Evolutionary conservation across 805 yeast species (phyloP), one percentile per base, ranked within the genome.

Genomic region (Myxozyma sirexii): DNA sequence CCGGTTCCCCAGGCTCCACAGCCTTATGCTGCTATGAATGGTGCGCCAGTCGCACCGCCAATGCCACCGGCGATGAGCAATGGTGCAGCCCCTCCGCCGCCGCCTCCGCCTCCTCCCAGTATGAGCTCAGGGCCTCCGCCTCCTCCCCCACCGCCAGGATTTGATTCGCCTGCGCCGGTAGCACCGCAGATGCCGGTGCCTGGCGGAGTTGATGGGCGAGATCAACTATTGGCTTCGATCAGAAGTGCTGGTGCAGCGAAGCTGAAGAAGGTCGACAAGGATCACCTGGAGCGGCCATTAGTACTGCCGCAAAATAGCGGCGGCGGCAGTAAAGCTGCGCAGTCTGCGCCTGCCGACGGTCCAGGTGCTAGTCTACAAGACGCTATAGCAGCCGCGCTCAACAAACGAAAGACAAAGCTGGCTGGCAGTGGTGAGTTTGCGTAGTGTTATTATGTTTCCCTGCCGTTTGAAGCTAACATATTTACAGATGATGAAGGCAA

Each of bases 381-480:
- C 72, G 97, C 97, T 0, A 76, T 91, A 54, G 90, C 96, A 8
- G 88, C 88, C 17, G 98, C 97, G 2, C 79, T 93, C 65, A 88
- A 80, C 68, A 82, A 84, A 57, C 82, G 97, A 70, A 93, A 93
- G 74, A 84, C 82, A 21, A 90, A 90, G 72, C 96, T 93, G 6
- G 81, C 88, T 1, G 83, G 80, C 19, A 85, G 90, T 48, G 65
- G 67, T 63, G 46, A 54, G 66, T 48, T 21, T 27, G 21, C 6
- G 12, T n/a, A 12, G 12, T 23, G n/a, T 4, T 3, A 7, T 23
- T 8, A 5, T 35, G 5, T 5, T 1, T 19, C n/a, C n/a, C n/a
- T n/a, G 8, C 17, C 8, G 10, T 12, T 24, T 15, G 5, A 13
- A 15, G 24, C 24, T 37, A 23, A 26, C 33, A 10, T 4, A 23